phyloP scores from a whole-genome alignment of 768 basidiomycete species.

The Xanthoconium purpureum region DNA sequence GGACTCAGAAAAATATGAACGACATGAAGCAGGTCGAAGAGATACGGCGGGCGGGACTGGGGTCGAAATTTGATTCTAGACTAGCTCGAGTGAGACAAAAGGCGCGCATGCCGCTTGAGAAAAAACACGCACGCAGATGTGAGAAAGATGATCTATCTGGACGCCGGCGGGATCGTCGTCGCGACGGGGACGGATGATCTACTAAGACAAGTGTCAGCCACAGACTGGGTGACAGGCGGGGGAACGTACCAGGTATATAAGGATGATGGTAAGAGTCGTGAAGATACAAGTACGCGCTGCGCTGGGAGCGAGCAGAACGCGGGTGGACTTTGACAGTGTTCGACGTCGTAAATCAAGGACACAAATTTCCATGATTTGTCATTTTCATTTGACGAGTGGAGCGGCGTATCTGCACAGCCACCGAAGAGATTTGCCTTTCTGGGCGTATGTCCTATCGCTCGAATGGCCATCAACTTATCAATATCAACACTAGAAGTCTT shows the following conservation, averaged over 20 bases:
- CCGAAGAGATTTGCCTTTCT: conserved; percentile 18
- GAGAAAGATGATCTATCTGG: conserved; percentile 1
- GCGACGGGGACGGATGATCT: conserved; percentile 13
- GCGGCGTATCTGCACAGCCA: conserved; percentile 22
- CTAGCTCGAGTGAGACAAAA: conserved; percentile 12
- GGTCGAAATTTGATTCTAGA: conserved; percentile 15
- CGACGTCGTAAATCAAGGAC: conserved; percentile 15
- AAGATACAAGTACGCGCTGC: conserved; percentile 3
- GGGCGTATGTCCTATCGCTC: background rate
- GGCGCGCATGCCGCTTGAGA: background rate
- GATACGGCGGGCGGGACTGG: conserved; percentile 2
- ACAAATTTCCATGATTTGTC: conserved; percentile 25
- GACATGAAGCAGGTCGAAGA: conserved; percentile 17
- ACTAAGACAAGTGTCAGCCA: conserved; percentile 18
- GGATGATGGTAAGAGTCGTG: conserved; percentile 11
- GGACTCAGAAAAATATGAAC: conserved; percentile 14
- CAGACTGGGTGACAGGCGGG: background rate
- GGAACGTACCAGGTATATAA: conserved; percentile 3
- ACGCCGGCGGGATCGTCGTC: conserved; percentile 7
- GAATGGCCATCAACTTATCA: too few relatives aligned
- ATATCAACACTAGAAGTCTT: background rate
- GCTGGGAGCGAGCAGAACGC: background rate
- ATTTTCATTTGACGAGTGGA: conserved; percentile 21
- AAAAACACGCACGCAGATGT: conserved; percentile 8
- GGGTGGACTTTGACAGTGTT: conserved; percentile 4